phyloP scores from a whole-genome alignment of 805 yeast genomes.

The Ogataea trehalophila region DNA sequence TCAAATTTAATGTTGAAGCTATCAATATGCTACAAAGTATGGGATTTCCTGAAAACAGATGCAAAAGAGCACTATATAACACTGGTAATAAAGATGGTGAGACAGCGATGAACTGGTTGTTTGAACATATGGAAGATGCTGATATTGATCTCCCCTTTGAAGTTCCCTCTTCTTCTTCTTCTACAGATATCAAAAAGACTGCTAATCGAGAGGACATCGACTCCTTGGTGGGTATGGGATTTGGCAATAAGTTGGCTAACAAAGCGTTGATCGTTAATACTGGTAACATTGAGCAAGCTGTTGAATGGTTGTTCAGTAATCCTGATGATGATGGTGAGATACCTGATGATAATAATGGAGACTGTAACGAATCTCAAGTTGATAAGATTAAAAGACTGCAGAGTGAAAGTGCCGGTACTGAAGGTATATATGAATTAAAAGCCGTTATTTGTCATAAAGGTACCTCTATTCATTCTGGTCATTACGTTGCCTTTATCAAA shows the following conservation, averaged over 20 bases:
- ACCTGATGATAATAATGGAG: slow-evolving; percentile 19
- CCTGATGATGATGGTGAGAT: slow-evolving; percentile 73
- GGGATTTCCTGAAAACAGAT: slow-evolving; percentile 81
- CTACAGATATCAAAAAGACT: slow-evolving; percentile 5
- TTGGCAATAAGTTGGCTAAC: slow-evolving; percentile 54
- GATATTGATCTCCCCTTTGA: slow-evolving; percentile 64
- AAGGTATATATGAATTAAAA: slow-evolving; percentile 39
- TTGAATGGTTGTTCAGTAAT: slow-evolving; percentile 85
- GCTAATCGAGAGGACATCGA: slow-evolving; percentile 38
- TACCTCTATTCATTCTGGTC: slow-evolving; percentile 84
- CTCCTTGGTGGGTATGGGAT: slow-evolving; percentile 72
- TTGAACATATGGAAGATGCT: slow-evolving; percentile 82
- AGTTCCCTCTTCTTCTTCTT: slow-evolving; percentile 17
- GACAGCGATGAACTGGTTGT: slow-evolving; percentile 84
- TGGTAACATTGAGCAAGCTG: slow-evolving; percentile 67
- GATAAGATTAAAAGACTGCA: slow-evolving; percentile 10
- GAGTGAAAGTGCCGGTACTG: neutral
- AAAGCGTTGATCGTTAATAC: slow-evolving; percentile 63
- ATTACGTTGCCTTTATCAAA: slow-evolving; percentile 74
- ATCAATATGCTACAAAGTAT: slow-evolving; percentile 57
- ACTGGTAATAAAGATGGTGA: slow-evolving; percentile 67
- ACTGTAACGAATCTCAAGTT: slow-evolving; percentile 3
- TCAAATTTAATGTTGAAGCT: slow-evolving; percentile 52
- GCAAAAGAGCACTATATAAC: slow-evolving; percentile 59
- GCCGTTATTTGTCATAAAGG: slow-evolving; percentile 89